Evolutionary conservation across 208 protist species (phyloP), one percentile per base, ranked within the genome.

Genomic region (Leishmania guyanensis): DNA sequence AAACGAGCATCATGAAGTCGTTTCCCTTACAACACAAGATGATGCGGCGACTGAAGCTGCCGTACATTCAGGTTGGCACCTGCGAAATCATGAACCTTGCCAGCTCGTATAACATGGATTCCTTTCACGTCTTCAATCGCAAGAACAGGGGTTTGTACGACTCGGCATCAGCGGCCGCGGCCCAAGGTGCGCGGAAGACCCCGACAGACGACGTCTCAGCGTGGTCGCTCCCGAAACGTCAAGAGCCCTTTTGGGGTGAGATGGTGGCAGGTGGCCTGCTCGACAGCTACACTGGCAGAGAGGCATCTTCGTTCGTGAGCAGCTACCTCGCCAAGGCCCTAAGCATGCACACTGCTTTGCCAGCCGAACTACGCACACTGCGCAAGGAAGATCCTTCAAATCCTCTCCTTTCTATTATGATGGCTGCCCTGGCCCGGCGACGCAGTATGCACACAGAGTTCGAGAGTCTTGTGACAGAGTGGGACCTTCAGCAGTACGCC

Each of bases 401-500:
- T 51, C 90, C 88, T 29, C 69, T 97, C 43, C 36, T 95, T 16
- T 79, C 89, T 26, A 76, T 94, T 62, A 90, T 95, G 87, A 86
- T 88, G 69, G 81, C 88, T 14, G 70, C 83, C 6, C 50, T 90
- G 43, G 79, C 73, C 9, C 72, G 89, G 12, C 78, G 84, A 48
- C 78, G 78, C n/a, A 66, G 65, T 65, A 68, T 86, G 78, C 50
- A 60, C 51, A 80, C 50, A 10, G 53, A 58, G 0, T 14, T 87
- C 60, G 71, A 70, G n/a, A 84, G 81, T 29, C 43, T 95, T 16
- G 78, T 97, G 43, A 89, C 86, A 10, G 93, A 95, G 22, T 92
- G 88, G 88, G 92, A 95, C 53, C 88, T 94, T 83, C 89, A 95
- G 60, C 92, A 97, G 79, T 97, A 97, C 88, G 92, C 93, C 14